Evolutionary conservation across 192 early-diverging fungal species (phyloP), one percentile per base, ranked within the genome.

Genomic region (Chytriomyces sp.): DNA sequence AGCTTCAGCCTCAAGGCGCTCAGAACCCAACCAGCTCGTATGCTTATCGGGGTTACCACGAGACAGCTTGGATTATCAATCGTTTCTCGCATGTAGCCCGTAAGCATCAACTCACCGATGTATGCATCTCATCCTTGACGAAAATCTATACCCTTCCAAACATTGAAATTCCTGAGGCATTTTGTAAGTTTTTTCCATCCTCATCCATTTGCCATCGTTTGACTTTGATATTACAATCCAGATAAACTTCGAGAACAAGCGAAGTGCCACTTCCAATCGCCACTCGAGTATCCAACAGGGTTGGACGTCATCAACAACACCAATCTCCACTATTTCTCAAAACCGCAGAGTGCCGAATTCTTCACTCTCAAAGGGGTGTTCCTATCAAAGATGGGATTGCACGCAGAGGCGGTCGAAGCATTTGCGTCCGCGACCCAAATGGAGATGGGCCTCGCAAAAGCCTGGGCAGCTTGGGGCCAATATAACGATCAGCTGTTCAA

Each of bases 1-100:
- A 80, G 26, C 76, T 87, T 3, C 80, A 77, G 26, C 50, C 75
- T 45, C 82, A 82, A 62, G 61, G 63, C 48, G 76, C 75, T 10
- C 45, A 13, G 2, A 83, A 83, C 63, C 86, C 84, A 26, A 86
- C 90, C 3, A 92, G 94, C 72, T 96, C 96, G 45, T 94, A 92
- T 75, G 95, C 96, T 0, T 98, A 96, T 82, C 92, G 97, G 23
- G 98, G 98, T 26, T 97, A 96, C 82, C 98, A 99, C 82, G 97
- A 99, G 82, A 99, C 97, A 44, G 98, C 98, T 5, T 99, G 98
- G 98, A 99, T 97, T 44, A 99, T 98, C 86, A 99, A 99, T 79
- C 88, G 97, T 50, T 99, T 99, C 81, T 97, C 98, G 5, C 94
- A 97, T 61, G 94, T 98, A 46, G 95, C 97, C 5, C 86, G 98